phyloP scores from a whole-genome alignment of 768 basidiomycete species.

The Hortiboletus campestris region DNA sequence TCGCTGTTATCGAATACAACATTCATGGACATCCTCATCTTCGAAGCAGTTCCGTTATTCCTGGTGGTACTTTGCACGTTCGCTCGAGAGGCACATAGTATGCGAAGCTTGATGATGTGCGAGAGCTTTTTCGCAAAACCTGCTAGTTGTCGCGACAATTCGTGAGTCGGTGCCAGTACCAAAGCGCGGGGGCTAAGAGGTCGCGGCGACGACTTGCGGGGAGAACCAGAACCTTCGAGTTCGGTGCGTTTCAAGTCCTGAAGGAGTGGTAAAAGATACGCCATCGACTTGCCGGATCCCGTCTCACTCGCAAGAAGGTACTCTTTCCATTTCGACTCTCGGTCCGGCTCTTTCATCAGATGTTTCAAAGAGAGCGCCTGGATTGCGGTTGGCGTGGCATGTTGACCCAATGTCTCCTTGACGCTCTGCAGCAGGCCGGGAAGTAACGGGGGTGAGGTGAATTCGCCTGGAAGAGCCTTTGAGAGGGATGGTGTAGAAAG shows the following conservation, averaged over 20 bases:
- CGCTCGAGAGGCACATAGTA: slow-evolving; percentile 64
- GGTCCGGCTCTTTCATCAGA: slow-evolving; percentile 40
- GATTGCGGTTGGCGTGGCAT: slow-evolving; percentile 70
- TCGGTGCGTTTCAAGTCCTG: slow-evolving; percentile 75
- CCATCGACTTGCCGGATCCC: slow-evolving; percentile 89
- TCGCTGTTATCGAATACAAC: slow-evolving; percentile 19
- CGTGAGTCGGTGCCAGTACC: slow-evolving; percentile 86
- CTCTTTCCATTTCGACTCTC: slow-evolving; percentile 29
- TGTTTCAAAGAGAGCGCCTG: slow-evolving; percentile 72
- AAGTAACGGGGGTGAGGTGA: slow-evolving; percentile 68
- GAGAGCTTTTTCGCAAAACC: slow-evolving; percentile 70
- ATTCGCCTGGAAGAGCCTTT: slow-evolving; percentile 38
- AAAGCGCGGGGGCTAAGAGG: slow-evolving; percentile 69
- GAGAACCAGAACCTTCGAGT: slow-evolving; percentile 15
- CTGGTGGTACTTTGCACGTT: slow-evolving; percentile 38
- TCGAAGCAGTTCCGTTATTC: slow-evolving; percentile 42
- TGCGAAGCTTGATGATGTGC: slow-evolving; percentile 75
- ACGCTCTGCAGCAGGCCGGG: slow-evolving; percentile 61
- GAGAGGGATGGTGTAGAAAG: slow-evolving; percentile 24
- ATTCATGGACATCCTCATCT: slow-evolving; percentile 38
- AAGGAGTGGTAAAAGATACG: slow-evolving; percentile 82
- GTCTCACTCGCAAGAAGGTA: slow-evolving; percentile 85
- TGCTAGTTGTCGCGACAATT: slow-evolving; percentile 79
- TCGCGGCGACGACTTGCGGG: slow-evolving; percentile 13
- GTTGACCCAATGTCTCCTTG: slow-evolving; percentile 52